Percentiles rank a stretch among this genome's conserved stretches.
phyloP scores from a whole-genome alignment of 306 rosid species.

The Mimosa bimucronata region DNA sequence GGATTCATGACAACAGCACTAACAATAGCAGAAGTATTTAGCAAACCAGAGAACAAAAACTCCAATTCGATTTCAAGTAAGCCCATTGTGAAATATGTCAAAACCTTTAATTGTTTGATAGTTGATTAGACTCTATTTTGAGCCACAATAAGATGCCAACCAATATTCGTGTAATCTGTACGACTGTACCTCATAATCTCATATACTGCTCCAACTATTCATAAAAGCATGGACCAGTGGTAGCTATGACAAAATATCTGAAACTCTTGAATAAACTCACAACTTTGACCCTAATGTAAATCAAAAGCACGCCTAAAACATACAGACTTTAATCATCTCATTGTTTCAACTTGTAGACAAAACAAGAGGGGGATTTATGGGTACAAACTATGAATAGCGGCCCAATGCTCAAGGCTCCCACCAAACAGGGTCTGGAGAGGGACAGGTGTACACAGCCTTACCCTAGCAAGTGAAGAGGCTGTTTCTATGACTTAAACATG shows the following conservation, averaged over 20 bases:
- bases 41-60: background rate
- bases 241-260: background rate
- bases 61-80: background rate
- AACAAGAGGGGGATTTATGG: background rate
- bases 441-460: too few species aligned
- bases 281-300: background rate
- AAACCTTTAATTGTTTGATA: background rate
- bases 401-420: too few species aligned
- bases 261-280: background rate
- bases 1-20: slow-evolving; percentile 3
- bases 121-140: background rate
- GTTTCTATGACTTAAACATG: too few species aligned
- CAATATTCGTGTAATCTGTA: background rate
- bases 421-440: too few species aligned
- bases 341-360: background rate
- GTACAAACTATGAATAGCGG: too few species aligned
- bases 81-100: background rate
- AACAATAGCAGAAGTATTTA: background rate
- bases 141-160: background rate
- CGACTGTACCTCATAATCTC: background rate
- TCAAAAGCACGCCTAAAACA: slow-evolving; percentile 3
- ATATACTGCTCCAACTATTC: slow-evolving; percentile 3
- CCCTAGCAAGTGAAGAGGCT: too few species aligned
- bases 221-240: background rate
- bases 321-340: background rate